Evolutionary conservation across 176 grass and related monocot species (phyloP), one percentile per base, ranked within the genome.

Genomic region (Rhynchospora breviuscula): DNA sequence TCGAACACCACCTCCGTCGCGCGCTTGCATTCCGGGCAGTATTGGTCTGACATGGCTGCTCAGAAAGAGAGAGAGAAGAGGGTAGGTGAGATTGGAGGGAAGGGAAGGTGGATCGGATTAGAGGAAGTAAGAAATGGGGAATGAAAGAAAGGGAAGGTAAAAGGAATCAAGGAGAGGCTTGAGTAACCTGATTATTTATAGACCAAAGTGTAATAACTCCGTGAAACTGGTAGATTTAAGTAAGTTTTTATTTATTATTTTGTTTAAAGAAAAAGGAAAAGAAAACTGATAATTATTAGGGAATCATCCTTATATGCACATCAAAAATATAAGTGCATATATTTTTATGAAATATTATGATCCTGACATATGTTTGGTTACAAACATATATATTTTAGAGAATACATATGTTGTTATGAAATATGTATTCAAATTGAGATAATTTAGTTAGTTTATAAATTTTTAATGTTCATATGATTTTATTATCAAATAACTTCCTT

Each of bases 1-100:
- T 97, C 94, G 86, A 97, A 93, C 45, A 92, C 94, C 87, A 91
- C 89, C 89, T 91, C 91, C 84, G 94, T 97, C 47, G 87, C 88
- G 83, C 89, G 87, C 89, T 93, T 93, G 94, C 94, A 97, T 60
- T 93, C 94, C n/a, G 86, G 89, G 85, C 94, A 97, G 74, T 79
- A 97, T n/a, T 88, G 77, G 89, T 93, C 91, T 59, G 87, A 84
- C 94, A 97, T 97, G 44, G 57, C 1, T 43, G 7, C 26, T 29
- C 26, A 19, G 17, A 69, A 7, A 69, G 35, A 69, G 17, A 35
- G 44, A 31, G 4, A 14, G 56, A 21, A 61, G 22, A 2, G 67
- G 4, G 75, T n/a, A 6, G 40, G 25, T 43, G 85, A 79, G 83
- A 84, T 79, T 29, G 40, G n/a, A 84, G n/a, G 7, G 48, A 19